Evolutionary conservation across 371 early-diverging fungal genomes (phyloP), one percentile per base, ranked within the genome.

Genomic region (Lichtheimia corymbifera): DNA sequence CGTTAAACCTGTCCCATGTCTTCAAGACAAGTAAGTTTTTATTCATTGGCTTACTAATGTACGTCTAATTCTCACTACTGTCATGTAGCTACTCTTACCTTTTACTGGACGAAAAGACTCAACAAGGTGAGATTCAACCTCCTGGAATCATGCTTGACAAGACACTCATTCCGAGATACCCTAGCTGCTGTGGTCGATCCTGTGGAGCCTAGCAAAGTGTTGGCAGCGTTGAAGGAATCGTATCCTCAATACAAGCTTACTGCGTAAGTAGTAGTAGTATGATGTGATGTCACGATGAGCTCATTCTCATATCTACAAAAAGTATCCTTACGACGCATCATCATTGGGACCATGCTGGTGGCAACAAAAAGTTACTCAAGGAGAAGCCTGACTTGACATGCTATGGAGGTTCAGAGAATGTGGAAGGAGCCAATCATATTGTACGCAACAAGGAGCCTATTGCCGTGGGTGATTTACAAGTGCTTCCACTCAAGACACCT

Each of bases 201-300:
- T 13, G 86, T 78, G 14, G 82, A 83, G 61, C 85, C 88, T 11
- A 61, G 64, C 6, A 84, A 83, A 53, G 76, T 87, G 7, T 57
- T 82, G 3, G 80, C 79, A 53, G 64, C 68, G 7, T 43, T 68
- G 53, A 15, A 52, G 4, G 53, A 55, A 25, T 35, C 35, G 35
- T 63, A 55, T 35, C 57, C 66, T 0, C 62, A 59, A 30, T 61
- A 63, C 25, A 83, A 77, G 50, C 61, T 89, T 18, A 79, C 79
- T 15, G 72, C 64, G 72, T 68, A 72, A 47, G 58, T 28, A 30
- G 15, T 27, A 24, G 11, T 11, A 77, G 82, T 9, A 71, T 92
- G 3, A 77, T 90, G 47, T 89, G 86, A n/a, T 91, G 91, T n/a
- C 93, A 92, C 68, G 92, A 93, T 66, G 92, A 92, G 64, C 72